Percentiles rank a stretch among this genome's conserved stretches.
phyloP scores from a whole-genome alignment of 768 basidiomycete species.

The Auricularia sp. region DNA sequence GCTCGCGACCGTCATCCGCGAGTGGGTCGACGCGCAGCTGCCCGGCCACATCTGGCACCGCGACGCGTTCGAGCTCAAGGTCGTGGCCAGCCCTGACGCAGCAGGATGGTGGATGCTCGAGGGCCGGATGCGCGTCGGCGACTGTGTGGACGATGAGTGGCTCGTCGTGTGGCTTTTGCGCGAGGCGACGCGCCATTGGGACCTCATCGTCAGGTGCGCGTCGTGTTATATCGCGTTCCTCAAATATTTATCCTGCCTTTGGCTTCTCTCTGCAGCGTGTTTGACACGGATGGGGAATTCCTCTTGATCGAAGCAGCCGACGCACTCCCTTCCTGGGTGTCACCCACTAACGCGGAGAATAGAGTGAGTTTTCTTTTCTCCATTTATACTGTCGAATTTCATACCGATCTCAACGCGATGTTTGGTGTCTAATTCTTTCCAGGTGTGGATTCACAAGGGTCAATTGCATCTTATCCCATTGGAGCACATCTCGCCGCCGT shows the following conservation, averaged over 20 bases:
- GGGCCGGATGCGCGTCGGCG: conserved; percentile 84
- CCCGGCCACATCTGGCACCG: conserved; percentile 65
- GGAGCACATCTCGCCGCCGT: conserved; percentile 56
- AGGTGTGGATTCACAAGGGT: conserved; percentile 87
- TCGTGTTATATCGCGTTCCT: neutral
- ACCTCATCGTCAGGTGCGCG: conserved; percentile 65
- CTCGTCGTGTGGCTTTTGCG: conserved; percentile 80
- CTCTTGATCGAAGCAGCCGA: conserved; percentile 94
- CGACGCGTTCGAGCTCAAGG: conserved; percentile 70
- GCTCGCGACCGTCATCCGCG: conserved; percentile 56
- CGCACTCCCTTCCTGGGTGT: conserved; percentile 79
- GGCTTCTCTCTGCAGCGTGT: conserved; percentile 35
- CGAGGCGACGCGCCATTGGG: conserved; percentile 69
- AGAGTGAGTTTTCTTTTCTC: conserved; percentile 50
- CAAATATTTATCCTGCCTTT: neutral
- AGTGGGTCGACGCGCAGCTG: conserved; percentile 44
- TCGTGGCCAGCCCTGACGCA: conserved; percentile 28
- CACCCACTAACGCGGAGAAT: conserved; percentile 83
- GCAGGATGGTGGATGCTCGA: conserved; percentile 50
- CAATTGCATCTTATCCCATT: conserved; percentile 83
- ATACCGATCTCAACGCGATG: conserved; percentile 1
- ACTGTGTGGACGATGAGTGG: conserved; percentile 99
- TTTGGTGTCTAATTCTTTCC: conserved; percentile 5
- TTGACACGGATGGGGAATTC: conserved; percentile 93
- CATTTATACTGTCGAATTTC: conserved; percentile 5